phyloP scores from a whole-genome alignment of 1,284 basidiomycete genomes.

The Papiliotrema flavescens region DNA sequence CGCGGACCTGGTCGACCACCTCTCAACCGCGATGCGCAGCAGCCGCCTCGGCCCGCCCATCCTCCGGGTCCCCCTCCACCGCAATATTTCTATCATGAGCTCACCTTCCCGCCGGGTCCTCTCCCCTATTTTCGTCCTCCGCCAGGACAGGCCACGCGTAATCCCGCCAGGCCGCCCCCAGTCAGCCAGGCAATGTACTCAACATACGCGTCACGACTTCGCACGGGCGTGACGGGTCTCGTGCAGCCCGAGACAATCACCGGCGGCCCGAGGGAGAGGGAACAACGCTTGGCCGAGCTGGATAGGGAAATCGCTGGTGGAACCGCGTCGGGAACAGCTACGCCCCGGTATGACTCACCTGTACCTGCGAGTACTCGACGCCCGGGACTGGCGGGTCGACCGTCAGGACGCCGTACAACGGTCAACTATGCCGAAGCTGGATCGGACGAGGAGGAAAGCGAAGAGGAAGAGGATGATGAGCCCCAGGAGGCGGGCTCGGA shows the following conservation, averaged over 20 bases:
- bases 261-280: slow-evolving; percentile 49
- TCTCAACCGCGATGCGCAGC: too few relatives aligned
- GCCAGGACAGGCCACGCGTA: slow-evolving; percentile 37
- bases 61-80: slow-evolving; percentile 3
- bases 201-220: slow-evolving; percentile 84
- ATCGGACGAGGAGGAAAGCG: slow-evolving; percentile 67
- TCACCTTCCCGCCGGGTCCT: slow-evolving; percentile 31
- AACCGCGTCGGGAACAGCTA: slow-evolving; percentile 20
- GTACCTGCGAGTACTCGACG: slow-evolving; percentile 15
- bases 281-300: slow-evolving; percentile 36
- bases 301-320: slow-evolving; percentile 29
- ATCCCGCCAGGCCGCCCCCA: slow-evolving; percentile 32
- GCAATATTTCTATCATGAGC: slow-evolving; percentile 19
- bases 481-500: slow-evolving; percentile 55
- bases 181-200: slow-evolving; percentile 68
- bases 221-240: slow-evolving; percentile 84
- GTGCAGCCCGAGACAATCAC: slow-evolving; percentile 73
- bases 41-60: background rate
- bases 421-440: slow-evolving; percentile 86
- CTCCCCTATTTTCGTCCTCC: slow-evolving; percentile 40
- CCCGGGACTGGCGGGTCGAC: slow-evolving; percentile 32
- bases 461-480: slow-evolving; percentile 37
- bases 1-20: background rate
- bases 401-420: slow-evolving; percentile 63
- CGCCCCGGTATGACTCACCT: slow-evolving; percentile 38